phyloP scores from a whole-genome alignment of 108 stramenopile species.

The Cylindrotheca fusiformis region DNA sequence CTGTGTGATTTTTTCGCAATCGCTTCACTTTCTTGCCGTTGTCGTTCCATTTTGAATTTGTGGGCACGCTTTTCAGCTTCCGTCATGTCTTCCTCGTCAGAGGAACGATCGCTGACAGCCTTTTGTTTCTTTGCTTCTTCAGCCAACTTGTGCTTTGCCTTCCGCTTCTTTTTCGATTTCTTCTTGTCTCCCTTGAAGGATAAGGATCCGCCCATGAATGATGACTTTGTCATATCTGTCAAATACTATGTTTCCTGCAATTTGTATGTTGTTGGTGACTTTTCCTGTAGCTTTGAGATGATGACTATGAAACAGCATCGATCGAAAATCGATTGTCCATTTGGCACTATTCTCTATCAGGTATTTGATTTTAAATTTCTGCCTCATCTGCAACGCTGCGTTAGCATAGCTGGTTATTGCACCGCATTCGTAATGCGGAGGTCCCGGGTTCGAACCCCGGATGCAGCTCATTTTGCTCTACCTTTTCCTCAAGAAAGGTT shows the following conservation, averaged over 20 bases:
- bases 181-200: conserved; percentile 60
- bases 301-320: not conserved
- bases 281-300: no score
- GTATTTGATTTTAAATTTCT: not conserved
- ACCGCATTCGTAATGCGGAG: conserved; percentile 78
- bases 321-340: not conserved
- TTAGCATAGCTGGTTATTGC: conserved; percentile 72
- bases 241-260: not conserved
- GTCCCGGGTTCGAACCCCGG: conserved; percentile 60
- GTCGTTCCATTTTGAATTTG: conserved; percentile 50
- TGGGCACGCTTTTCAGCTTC: conserved; percentile 61
- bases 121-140: conserved; percentile 7
- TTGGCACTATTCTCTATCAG: not conserved
- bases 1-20: conserved; percentile 55
- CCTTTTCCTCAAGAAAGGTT: no score
- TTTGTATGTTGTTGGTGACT: not conserved
- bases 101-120: conserved; percentile 1
- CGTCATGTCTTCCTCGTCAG: conserved; percentile 61
- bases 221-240: conserved; percentile 25
- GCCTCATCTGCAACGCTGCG: conserved; percentile 32
- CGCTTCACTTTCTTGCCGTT: conserved; percentile 59
- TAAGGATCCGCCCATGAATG: conserved; percentile 46
- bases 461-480: conserved; percentile 24
- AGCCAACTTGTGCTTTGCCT: conserved; percentile 27
- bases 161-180: conserved; percentile 41